phyloP scores from a whole-genome alignment of 371 early-diverging fungal species.

The Capniomyces stellatus region DNA sequence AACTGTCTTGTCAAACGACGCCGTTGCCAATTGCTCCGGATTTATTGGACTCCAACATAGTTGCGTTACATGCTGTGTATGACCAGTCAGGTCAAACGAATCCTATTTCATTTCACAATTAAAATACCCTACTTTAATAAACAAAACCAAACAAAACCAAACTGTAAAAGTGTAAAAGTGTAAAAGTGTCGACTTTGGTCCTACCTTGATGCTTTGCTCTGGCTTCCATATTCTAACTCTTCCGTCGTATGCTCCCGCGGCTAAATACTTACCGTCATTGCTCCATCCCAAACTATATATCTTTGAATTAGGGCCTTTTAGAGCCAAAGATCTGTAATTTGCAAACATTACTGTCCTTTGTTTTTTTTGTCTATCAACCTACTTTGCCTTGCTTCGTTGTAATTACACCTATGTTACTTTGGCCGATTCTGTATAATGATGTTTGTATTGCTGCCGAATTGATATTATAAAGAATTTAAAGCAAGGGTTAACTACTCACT shows the following conservation, averaged over 20 bases:
- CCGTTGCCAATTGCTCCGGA: neutral
- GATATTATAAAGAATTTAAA: too few relatives aligned
- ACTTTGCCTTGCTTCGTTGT: too few relatives aligned
- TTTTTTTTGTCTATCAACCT: too few relatives aligned
- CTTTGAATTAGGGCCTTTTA: neutral
- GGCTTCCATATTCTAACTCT: neutral
- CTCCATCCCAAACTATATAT: conserved; percentile 1
- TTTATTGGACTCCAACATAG: neutral
- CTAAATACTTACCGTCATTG: neutral
- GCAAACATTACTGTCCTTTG: neutral
- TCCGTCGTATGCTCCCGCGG: neutral
- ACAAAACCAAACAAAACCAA: too few relatives aligned
- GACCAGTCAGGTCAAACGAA: conserved; percentile 1
- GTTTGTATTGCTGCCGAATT: too few relatives aligned
- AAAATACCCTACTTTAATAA: too few relatives aligned
- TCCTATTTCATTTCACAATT: neutral
- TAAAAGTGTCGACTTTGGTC: too few relatives aligned
- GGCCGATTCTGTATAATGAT: too few relatives aligned
- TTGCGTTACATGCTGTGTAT: neutral
- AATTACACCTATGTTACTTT: too few relatives aligned
- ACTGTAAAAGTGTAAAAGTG: too few relatives aligned
- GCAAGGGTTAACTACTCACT: too few relatives aligned
- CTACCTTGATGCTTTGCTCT: neutral
- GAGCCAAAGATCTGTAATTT: neutral
- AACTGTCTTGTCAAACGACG: conserved; percentile 4